Percentiles rank a stretch among this genome's conserved stretches.
Conservation (phyloP, 2,329 filamentous ascomycete species). For the Alternaria atra region DNA sequence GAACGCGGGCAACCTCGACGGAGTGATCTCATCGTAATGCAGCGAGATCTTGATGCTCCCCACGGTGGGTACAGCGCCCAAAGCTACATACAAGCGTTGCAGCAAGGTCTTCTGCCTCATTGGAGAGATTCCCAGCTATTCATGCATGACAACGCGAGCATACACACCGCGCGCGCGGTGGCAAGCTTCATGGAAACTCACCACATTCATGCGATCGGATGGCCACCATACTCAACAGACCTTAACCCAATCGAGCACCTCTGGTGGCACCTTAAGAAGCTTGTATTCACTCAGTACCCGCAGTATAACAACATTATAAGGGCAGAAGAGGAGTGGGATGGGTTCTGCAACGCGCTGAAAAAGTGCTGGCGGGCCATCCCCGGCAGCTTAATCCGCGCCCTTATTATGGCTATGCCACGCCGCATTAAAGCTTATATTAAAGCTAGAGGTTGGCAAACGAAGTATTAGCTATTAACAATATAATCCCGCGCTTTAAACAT, state of each 20-base stretch:
- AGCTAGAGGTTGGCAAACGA: conserved; percentile 18
- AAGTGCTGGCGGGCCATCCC: conserved; percentile 16
- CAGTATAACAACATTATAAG: conserved; percentile 22
- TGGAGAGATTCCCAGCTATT: conserved; percentile 18
- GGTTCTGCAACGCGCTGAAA: conserved; percentile 21
- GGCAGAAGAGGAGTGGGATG: conserved; percentile 16
- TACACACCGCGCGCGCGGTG: background rate
- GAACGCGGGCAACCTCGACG: background rate
- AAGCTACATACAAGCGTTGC: conserved; percentile 20
- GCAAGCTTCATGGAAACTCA: conserved; percentile 20
- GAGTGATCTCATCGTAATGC: background rate
- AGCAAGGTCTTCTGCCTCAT: conserved; percentile 15
- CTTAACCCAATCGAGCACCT: conserved; percentile 43
- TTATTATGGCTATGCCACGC: conserved; percentile 17
- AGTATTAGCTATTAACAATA: conserved; percentile 12
- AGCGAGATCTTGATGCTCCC: background rate
- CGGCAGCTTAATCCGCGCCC: conserved; percentile 3
- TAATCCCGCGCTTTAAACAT: too few species aligned
- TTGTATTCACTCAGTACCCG: conserved; percentile 23
- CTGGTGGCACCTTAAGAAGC: conserved; percentile 31
- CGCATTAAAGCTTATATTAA: conserved; percentile 9
- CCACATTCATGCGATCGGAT: conserved; percentile 26
- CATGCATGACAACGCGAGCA: conserved; percentile 30
- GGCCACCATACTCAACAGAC: conserved; percentile 32
- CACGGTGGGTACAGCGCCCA: background rate